Base-by-base conservation (phyloP, 2,329 filamentous ascomycete species). In the Botrytis elliptica region DNA sequence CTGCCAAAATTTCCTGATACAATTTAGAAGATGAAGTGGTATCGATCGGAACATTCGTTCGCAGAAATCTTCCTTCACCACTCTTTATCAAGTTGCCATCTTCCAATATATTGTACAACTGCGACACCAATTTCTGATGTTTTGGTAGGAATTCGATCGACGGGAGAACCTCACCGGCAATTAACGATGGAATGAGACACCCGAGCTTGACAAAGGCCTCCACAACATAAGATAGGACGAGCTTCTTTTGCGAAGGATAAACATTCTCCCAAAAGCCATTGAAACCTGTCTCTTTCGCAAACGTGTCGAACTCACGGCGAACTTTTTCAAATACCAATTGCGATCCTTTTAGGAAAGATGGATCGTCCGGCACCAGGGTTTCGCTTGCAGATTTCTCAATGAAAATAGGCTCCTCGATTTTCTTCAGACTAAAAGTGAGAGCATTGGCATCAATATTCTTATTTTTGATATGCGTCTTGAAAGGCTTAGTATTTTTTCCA, bases 1-100 rank as follows among this genome's bases (percentile, higher is more conserved):
- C 33, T 2, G 67, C 44, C 1, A 82, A 66, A 1, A 84, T 76
- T 2, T 80, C 67, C 2, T 78, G 55, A 52, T 78, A 79, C n/a
- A 84, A 73, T 12, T 73, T 72, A 6, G 64, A 57, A 12, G 78
- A 67, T 20, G 75, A 33, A 3, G 73, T 71, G 8, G 2, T 29
- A 20, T 74, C 64, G 7, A 78, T 69, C 9, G 29, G 20, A 40
- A 60, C 72, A 12, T 29, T 10, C 1, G 78, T 80, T 40, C 60
- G 36, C 36, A 63, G 14, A 42, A 63, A 63, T 63, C 22, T 38
- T n/a, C 36, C 25, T 40, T 9, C 36, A 16, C 22, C 22, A 18
- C 60, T 40, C 38, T 63, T 63, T 25, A 64, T 44, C 40, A 64
- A 44, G 20, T 44, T 20, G 16, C 40, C 62, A 29, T 64, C 62